Conservation (phyloP, 768 basidiomycete genomes). For the Chalciporus sphaerocephalus region DNA sequence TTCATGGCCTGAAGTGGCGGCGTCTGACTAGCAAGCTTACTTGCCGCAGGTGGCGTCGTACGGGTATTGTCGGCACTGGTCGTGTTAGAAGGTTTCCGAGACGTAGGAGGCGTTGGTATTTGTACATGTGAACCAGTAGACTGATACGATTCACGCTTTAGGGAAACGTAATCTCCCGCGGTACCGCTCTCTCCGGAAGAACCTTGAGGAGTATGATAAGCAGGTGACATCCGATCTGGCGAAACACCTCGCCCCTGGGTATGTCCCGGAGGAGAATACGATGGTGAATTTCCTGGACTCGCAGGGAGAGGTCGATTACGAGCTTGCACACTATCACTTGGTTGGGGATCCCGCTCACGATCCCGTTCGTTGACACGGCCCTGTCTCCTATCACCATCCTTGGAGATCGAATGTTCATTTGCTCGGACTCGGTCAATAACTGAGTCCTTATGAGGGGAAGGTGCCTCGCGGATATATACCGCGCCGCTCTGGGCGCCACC, state of each 20-base stretch:
- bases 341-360: constrained; percentile 41
- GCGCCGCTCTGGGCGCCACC: constrained; percentile 42
- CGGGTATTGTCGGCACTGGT: constrained; percentile 21
- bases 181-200: constrained; percentile 42
- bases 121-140: constrained; percentile 24
- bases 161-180: constrained; percentile 40
- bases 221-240: constrained; percentile 51
- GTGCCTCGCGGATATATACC: constrained; percentile 31
- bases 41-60: constrained; percentile 33
- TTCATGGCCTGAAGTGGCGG: constrained; percentile 50
- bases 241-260: constrained; percentile 42
- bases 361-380: constrained; percentile 31
- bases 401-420: constrained; percentile 52
- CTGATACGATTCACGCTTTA: constrained; percentile 43
- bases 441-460: constrained; percentile 47
- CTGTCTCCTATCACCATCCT: constrained; percentile 40
- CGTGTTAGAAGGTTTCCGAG: constrained; percentile 24
- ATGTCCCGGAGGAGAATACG: constrained; percentile 39
- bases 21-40: constrained; percentile 46
- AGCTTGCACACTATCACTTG: constrained; percentile 22
- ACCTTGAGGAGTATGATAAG: constrained; percentile 46
- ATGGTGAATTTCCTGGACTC: constrained; percentile 36
- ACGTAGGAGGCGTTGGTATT: constrained; percentile 26
- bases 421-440: constrained; percentile 53
- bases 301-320: constrained; percentile 29